Conservation (phyloP, 1,284 basidiomycete species). For the Stygiomarasmius scandens region DNA sequence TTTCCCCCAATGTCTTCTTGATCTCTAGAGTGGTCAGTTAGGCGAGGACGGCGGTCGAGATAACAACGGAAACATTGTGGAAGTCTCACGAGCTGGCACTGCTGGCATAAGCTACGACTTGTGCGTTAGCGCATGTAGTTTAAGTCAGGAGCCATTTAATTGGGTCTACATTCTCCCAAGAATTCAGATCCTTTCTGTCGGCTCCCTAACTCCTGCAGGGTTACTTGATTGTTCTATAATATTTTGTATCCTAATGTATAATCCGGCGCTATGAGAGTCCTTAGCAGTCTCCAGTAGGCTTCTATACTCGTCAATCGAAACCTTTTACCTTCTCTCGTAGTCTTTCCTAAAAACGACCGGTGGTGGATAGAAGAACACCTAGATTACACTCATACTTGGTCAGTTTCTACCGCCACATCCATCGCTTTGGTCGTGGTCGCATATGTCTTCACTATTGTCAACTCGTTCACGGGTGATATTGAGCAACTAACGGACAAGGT, state of each 20-base stretch:
- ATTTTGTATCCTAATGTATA: conserved; percentile 32
- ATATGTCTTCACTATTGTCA: conserved; percentile 32
- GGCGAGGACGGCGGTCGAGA: conserved; percentile 20
- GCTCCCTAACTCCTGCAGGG: conserved; percentile 41
- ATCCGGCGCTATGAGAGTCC: conserved; percentile 29
- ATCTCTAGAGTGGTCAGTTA: conserved; percentile 13
- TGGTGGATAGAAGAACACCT: conserved; percentile 36
- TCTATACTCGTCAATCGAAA: conserved; percentile 30
- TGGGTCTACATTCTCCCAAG: conserved; percentile 27
- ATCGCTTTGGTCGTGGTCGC: conserved; percentile 38
- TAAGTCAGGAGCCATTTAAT: conserved; percentile 19
- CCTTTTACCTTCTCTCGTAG: conserved; percentile 36
- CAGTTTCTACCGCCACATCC: conserved; percentile 32
- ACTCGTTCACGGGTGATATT: conserved; percentile 29
- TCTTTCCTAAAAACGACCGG: conserved; percentile 35
- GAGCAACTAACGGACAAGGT: conserved; percentile 23
- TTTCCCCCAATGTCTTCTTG: conserved; percentile 19
- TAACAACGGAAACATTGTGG: conserved; percentile 18
- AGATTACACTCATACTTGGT: conserved; percentile 37
- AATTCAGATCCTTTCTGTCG: conserved; percentile 34
- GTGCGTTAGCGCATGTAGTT: conserved; percentile 23
- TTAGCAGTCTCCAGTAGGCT: conserved; percentile 39
- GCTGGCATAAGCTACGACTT: conserved; percentile 26
- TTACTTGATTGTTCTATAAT: conserved; percentile 31
- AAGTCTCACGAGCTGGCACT: conserved; percentile 20